Evolutionary conservation across 805 yeast species (phyloP), one percentile per base, ranked within the genome.

Genomic region (Nakazawaea ambrosiae): DNA sequence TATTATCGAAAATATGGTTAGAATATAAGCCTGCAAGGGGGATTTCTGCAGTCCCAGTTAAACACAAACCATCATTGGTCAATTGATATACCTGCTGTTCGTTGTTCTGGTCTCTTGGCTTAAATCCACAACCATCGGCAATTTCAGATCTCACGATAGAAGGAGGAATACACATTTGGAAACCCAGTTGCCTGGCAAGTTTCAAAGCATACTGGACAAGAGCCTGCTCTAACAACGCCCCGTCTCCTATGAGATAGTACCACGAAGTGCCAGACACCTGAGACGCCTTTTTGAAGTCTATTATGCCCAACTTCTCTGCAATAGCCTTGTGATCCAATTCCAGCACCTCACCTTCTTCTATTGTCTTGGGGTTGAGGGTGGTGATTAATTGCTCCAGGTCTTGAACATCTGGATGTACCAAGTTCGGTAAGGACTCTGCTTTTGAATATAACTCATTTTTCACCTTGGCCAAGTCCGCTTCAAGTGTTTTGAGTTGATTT

Each of bases 1-100:
- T 31, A 23, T 64, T 48, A 5, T 57, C 51, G 28, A 81, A 61
- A 0, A 63, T 58, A 18, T 65, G 63, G 40, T 81, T 72, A 4
- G 81, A 71, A 37, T 75, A 78, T 44, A 81, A 60, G 0, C 88
- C 96, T 1, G 96, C 98, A 20, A 92, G 57, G 0, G 98, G 86
- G 24, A 92, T 90, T 54, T 92, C 98, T 0, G 97, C 96, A 0
- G 98, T 92, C 1, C 97, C 98, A 0, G 90, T 79, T 22, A 92
- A 62, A 27, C 95, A 81, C 35, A 80, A 58, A 18, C 66, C 65
- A 16, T 58, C 59, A 17, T 68, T 67, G 1, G 63, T 57, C 11
- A 90, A 51, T 31, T 71, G 71, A 55, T 89, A 92, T 0, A 87
- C 81, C 54, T 92, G 98, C 35, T 78, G 78, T 51, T 88, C 97